Evolutionary conservation across 306 rosid species (phyloP).

Genomic region (Casuarina cunninghamiana): DNA sequence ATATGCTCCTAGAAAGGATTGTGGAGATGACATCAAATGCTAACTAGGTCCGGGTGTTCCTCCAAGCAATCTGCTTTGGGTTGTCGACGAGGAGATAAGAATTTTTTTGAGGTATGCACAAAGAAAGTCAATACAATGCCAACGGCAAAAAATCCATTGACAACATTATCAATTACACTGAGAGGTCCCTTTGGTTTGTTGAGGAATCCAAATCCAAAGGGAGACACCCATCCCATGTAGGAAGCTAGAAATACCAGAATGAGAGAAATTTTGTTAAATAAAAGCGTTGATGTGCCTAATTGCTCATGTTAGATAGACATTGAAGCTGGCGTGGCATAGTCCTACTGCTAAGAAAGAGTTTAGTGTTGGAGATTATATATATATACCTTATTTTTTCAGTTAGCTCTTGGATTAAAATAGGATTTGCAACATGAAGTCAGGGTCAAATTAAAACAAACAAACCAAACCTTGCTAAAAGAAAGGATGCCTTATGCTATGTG

Average conservation of each 20-base stretch:
- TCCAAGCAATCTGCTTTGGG: constrained; percentile 45
- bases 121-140: constrained; percentile 73
- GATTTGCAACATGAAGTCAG: too few species aligned
- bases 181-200: constrained; percentile 23
- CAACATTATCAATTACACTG: constrained; percentile 52
- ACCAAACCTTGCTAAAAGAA: too few species aligned
- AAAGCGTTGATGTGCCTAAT: too few species aligned
- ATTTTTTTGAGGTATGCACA: constrained; percentile 62
- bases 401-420: too few species aligned
- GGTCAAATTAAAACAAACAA: too few species aligned
- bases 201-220: constrained; percentile 82
- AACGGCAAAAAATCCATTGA: constrained; percentile 52
- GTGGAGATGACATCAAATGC: constrained; percentile 60
- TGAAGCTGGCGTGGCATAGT: too few species aligned
- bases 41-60: constrained; percentile 63
- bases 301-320: too few species aligned
- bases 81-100: constrained; percentile 54
- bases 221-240: constrained; percentile 80
- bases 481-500: too few species aligned
- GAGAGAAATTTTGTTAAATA: too few species aligned
- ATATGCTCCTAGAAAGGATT: constrained; percentile 36
- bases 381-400: too few species aligned
- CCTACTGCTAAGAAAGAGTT: too few species aligned
- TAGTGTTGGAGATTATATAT: too few species aligned
- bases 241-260: constrained; percentile 52